Evolutionary conservation across 83 land plant species (phyloP).

Genomic region (Diphasiastrum complanatum): DNA sequence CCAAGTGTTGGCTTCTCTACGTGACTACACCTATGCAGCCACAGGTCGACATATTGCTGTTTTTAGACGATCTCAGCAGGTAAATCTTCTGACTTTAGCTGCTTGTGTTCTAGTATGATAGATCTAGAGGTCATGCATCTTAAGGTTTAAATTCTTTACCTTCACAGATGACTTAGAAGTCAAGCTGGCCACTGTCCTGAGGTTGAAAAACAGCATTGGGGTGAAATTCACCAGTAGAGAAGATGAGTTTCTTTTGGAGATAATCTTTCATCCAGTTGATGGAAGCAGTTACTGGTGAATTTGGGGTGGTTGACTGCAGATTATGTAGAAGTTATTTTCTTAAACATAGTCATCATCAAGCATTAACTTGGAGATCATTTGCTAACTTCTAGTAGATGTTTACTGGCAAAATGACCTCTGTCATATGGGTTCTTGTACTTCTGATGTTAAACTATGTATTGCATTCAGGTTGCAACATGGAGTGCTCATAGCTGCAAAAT

Average conservation of each 20-base stretch:
- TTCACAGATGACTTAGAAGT: not conserved
- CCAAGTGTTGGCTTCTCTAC: constrained; percentile 66
- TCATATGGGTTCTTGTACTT: not conserved
- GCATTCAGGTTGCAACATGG: constrained; percentile 76
- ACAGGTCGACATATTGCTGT: constrained; percentile 63
- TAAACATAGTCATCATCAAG: not conserved
- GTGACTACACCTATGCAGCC: constrained; percentile 81
- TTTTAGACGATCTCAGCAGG: constrained; percentile 78
- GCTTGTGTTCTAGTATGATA: not conserved
- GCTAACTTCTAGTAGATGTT: not conserved
- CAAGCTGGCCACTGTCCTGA: no score
- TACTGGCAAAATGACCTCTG: not conserved
- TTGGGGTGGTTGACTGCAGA: not conserved
- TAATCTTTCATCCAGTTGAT: no score
- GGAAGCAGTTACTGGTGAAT: no score
- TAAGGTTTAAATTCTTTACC: not conserved
- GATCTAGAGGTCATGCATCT: not conserved
- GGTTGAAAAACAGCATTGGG: no score
- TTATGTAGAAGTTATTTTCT: not conserved
- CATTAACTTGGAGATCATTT: not conserved
- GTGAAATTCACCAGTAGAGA: no score
- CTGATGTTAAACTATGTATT: not conserved
- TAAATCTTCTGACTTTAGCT: constrained; percentile 15
- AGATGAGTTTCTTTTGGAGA: no score
- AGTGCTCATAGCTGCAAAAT: constrained; percentile 63